Conservation (phyloP, 148 eudicot genomes). For the Rheum nobile region DNA sequence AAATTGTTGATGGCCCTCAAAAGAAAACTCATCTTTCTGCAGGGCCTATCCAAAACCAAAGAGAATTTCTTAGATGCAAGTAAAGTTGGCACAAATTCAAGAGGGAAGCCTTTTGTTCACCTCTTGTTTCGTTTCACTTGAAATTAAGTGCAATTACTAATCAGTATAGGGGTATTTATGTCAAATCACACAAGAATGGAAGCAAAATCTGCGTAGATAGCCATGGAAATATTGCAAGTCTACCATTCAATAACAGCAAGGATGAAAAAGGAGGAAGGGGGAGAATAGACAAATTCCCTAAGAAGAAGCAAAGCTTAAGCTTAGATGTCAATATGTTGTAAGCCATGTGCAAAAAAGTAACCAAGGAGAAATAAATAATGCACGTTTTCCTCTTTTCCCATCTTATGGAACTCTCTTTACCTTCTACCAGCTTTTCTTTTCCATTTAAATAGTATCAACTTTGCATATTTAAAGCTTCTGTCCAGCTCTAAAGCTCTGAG, state of each 20-base stretch:
- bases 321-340: constrained; percentile 21
- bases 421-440: constrained; percentile 4
- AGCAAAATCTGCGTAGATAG: background rate
- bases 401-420: constrained; percentile 8
- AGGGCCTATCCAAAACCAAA: background rate
- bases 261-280: constrained; percentile 3
- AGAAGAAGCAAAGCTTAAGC: constrained; percentile 50
- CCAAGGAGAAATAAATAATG: constrained; percentile 14
- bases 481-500: constrained; percentile 56
- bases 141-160: too few relatives aligned
- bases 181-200: background rate
- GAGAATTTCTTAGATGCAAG: background rate
- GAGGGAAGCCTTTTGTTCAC: background rate
- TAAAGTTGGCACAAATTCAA: background rate
- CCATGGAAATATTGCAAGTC: background rate
- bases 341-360: constrained; percentile 54
- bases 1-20: background rate
- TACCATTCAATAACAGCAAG: background rate
- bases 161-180: background rate
- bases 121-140: background rate
- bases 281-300: constrained; percentile 41
- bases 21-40: background rate
- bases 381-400: constrained; percentile 12
- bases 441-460: background rate
- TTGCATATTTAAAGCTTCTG: constrained; percentile 11